Evolutionary conservation across 108 stramenopile genomes (phyloP), one percentile per base, ranked within the genome.

Genomic region (Stephanodiscus triporus): DNA sequence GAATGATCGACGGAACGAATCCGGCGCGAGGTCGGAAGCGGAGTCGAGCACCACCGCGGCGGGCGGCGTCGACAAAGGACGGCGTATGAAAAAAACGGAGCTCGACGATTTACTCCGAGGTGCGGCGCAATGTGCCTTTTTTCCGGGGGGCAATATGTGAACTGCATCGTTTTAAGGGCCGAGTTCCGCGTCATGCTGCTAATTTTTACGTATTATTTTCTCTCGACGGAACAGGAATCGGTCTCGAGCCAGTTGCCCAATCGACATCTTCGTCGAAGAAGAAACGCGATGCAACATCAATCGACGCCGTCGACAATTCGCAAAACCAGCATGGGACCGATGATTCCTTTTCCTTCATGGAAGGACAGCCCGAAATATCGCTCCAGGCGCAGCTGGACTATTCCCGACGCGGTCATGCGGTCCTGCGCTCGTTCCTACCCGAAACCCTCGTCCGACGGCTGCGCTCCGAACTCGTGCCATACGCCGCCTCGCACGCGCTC

Each of bases 371-470:
- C 34, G 48, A 45, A 24, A 77, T 88, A 65, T 65, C 86, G 11
- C 65, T 87, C 22, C 60, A 72, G 51, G 77, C 74, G 2, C 93
- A 92, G 57, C 76, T 95, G 19, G 63, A 83, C 14, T 94, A 92
- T 62, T 59, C 89, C 32, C 81, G 91, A 8, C 85, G 92, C 43
- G 93, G 93, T n/a, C 90, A 91, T 72, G 82, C 91, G 10, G 89
- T 81, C 0, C 69, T 95, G 27, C 84, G 93, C 42, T 84, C 77
- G 54, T 86, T 89, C 30, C 63, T 95, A n/a, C 70, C 84, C 19
- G 16, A 45, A 16, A 36, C 54, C 34, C 36, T 67, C 4, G 58
- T 81, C 24, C 37, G 85, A 27, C 38, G 54, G 9, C 63, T 91
- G 9, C 76, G 84, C 20, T 62, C 49, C 20, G 82, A 85, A 20